These are phyloP conservation scores for Pezicula neosporulosa DNA, from an alignment of 2,329 filamentous ascomycete species.

Conservation along the genomic window DNA sequence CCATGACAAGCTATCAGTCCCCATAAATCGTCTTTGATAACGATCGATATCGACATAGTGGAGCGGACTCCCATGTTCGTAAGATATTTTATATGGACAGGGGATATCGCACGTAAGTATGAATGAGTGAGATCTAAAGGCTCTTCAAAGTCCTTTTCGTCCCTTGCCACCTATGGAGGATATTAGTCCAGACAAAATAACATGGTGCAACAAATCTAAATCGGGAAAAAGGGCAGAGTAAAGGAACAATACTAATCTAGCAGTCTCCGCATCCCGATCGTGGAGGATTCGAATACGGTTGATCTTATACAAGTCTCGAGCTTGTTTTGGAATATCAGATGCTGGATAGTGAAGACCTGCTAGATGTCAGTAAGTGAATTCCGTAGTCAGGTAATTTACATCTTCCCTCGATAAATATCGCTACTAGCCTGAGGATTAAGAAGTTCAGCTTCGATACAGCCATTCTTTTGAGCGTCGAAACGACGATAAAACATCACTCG, in stretches of 20 bases:
- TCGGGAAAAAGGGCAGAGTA: neutral
- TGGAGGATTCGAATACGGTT: slow-evolving; percentile 86
- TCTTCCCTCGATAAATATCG: slow-evolving; percentile 18
- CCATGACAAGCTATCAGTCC: slow-evolving; percentile 82
- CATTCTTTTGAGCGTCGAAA: slow-evolving; percentile 21
- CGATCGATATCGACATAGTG: slow-evolving; percentile 90
- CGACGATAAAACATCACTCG: slow-evolving; percentile 23
- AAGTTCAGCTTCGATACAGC: slow-evolving; percentile 21
- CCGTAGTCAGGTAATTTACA: neutral
- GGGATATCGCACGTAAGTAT: slow-evolving; percentile 84
- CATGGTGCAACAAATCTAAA: neutral
- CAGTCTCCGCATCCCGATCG: slow-evolving; percentile 74
- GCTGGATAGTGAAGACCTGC: slow-evolving; percentile 65
- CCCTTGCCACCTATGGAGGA: slow-evolving; percentile 62
- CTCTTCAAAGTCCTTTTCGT: slow-evolving; percentile 63
- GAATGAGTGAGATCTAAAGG: slow-evolving; percentile 81
- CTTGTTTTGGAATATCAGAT: slow-evolving; percentile 80
- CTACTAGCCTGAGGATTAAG: slow-evolving; percentile 17
- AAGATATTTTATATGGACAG: slow-evolving; percentile 82
- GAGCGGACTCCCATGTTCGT: slow-evolving; percentile 83
- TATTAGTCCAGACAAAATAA: neutral
- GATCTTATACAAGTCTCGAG: slow-evolving; percentile 78
- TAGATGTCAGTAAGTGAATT: neutral
- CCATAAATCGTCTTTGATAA: slow-evolving; percentile 80
- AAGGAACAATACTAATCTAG: slow-evolving; percentile 49